phyloP scores from a whole-genome alignment of 805 yeast species.

The Metschnikowia aberdeeniae region DNA sequence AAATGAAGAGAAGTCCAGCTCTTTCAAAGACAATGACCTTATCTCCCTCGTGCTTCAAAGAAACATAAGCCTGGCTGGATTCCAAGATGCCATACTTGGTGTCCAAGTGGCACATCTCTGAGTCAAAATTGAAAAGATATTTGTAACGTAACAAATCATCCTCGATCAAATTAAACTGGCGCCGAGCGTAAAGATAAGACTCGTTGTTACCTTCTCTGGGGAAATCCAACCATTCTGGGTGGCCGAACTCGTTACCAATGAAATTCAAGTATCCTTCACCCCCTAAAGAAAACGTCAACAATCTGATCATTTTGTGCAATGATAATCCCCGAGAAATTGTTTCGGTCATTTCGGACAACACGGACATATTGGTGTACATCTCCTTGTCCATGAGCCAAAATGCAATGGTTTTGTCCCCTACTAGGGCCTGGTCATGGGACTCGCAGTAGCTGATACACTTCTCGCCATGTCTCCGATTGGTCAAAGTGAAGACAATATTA shows the following conservation, averaged over 20 bases:
- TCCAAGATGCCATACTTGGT: conserved; percentile 65
- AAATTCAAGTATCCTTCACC: conserved; percentile 96
- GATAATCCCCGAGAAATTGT: conserved; percentile 86
- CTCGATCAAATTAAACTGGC: conserved; percentile 85
- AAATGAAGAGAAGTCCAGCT: conserved; percentile 76
- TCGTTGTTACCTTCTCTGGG: conserved; percentile 87
- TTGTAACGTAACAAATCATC: conserved; percentile 79
- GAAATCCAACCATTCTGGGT: conserved; percentile 98
- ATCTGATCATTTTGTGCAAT: conserved; percentile 84
- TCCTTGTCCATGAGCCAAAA: conserved; percentile 99
- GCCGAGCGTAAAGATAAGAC: conserved; percentile 88
- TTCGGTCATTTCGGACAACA: conserved; percentile 65
- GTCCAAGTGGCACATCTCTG: conserved; percentile 78
- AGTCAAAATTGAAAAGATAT: conserved; percentile 75
- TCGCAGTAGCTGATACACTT: conserved; percentile 90
- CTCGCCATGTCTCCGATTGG: conserved; percentile 86
- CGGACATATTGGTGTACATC: conserved; percentile 95
- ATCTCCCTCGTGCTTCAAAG: conserved; percentile 84
- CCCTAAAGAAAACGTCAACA: conserved; percentile 85
- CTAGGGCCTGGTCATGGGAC: conserved; percentile 95
- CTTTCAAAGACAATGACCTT: conserved; percentile 88
- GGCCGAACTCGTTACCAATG: conserved; percentile 98
- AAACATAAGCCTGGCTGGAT: conserved; percentile 71
- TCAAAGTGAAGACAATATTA: conserved; percentile 69
- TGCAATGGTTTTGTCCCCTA: conserved; percentile 94